Evolutionary conservation across 306 rosid species (phyloP), one percentile per base, ranked within the genome.

Genomic region (Malus sylvestris): DNA sequence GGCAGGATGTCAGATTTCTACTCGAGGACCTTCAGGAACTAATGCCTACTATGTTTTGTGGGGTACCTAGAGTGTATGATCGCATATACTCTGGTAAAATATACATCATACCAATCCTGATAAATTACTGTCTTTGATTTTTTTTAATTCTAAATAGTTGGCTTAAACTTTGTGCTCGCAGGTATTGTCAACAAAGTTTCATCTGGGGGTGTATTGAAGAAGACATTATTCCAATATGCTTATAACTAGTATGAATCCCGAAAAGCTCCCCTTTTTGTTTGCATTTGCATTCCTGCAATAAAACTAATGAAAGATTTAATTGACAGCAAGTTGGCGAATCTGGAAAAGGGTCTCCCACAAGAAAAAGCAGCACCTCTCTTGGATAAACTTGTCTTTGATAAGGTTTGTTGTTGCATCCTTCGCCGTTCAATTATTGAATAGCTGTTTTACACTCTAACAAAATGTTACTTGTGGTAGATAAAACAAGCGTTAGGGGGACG

Each of bases 11-110:
- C 46, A 87, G 96, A 74, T 92, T 87, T 80, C 79, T 94, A 73
- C 80, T 92, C 90, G 97, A 92, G 27, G 98, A 94, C 72, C 72
- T 94, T 72, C 96, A 90, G 78, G 85, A 86, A 63, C 85, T 90
- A 78, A 89, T 82, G 81, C 98, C 98, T 75, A 86, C 93, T 59
- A 74, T 90, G 59, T 94, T 92, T 80, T 94, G 91, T 76, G 97
- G 94, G 5, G 98, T 94, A 61, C 97, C 98, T 74, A 86, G 98
- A 78, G 93, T 94, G 75, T 92, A 82, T 57, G 98, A 94, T 80
- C 92, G 93, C 35, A 85, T 93, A 72, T 85, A 83, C 70, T 22
- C 84, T 0, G 97, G 97, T 93, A 85, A 64, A 62, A 67, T 40
- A 18, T 45, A 29, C 69, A 30, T 61, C 8, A 58, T 27, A 38